phyloP scores from a whole-genome alignment of 2,329 filamentous ascomycete species.

The Cladophialophora exuberans region DNA sequence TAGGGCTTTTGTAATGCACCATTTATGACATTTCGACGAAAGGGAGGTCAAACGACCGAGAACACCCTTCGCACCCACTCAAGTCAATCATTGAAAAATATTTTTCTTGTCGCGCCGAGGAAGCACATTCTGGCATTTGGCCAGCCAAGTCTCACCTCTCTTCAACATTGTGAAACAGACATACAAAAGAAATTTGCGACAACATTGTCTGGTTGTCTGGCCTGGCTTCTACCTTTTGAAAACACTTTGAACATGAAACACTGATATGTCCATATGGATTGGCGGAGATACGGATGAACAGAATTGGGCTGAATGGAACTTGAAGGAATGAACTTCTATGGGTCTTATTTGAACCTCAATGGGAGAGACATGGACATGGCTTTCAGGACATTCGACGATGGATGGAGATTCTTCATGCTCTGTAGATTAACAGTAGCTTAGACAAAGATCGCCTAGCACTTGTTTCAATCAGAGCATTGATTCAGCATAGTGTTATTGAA shows the following conservation, averaged over 20 bases:
- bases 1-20: slow-evolving; percentile 15
- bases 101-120: neutral
- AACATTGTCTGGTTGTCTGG: neutral
- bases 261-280: slow-evolving; percentile 12
- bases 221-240: neutral
- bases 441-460: neutral
- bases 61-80: slow-evolving; percentile 9
- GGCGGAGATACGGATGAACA: slow-evolving; percentile 6
- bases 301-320: slow-evolving; percentile 5
- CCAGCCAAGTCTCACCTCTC: neutral
- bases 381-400: neutral
- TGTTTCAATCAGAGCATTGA: neutral
- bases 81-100: slow-evolving; percentile 16
- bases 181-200: neutral
- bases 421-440: neutral
- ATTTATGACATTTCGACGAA: slow-evolving; percentile 24
- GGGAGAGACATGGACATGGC: neutral
- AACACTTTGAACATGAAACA: slow-evolving; percentile 10
- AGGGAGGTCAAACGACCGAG: slow-evolving; percentile 1
- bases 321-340: slow-evolving; percentile 9
- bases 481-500: neutral
- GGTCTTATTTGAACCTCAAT: neutral
- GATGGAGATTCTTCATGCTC: neutral
- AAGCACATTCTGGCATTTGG: neutral
- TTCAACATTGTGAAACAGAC: slow-evolving; percentile 4